Conservation (phyloP, 2,329 filamentous ascomycete species). For the Xylariaceae sp. region DNA sequence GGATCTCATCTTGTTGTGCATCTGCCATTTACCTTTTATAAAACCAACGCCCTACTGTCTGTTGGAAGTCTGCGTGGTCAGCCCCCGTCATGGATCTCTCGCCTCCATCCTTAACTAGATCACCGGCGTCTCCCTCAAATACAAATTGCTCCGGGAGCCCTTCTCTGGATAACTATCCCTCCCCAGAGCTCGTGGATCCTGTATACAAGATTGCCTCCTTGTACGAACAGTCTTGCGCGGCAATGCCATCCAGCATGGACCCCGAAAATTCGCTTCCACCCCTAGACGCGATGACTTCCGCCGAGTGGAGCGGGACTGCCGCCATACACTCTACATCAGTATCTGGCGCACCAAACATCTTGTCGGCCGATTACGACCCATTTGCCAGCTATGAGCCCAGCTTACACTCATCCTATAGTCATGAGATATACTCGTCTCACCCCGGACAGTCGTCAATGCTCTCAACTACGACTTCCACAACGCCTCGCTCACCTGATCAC, state of each 20-base stretch:
- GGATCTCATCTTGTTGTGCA: constrained; percentile 17
- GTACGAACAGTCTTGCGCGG: constrained; percentile 46
- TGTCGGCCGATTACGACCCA: constrained; percentile 54
- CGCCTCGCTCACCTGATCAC: constrained; percentile 38
- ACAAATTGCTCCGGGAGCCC: constrained; percentile 48
- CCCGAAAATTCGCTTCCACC: constrained; percentile 42
- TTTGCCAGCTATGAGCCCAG: constrained; percentile 51
- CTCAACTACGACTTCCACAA: constrained; percentile 32
- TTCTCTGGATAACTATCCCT: constrained; percentile 47
- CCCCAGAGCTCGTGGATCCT: constrained; percentile 47
- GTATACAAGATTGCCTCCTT: constrained; percentile 48
- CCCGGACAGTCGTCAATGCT: constrained; percentile 37
- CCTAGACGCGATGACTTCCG: constrained; percentile 45
- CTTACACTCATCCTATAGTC: constrained; percentile 47
- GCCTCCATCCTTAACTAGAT: constrained; percentile 51
- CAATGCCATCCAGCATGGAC: constrained; percentile 41
- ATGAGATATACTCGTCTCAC: constrained; percentile 50
- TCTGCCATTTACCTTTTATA: constrained; percentile 16
- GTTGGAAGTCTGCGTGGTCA: constrained; percentile 25
- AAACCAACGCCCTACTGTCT: constrained; percentile 18
- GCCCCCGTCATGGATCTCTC: constrained; percentile 50
- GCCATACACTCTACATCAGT: constrained; percentile 45
- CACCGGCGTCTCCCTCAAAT: constrained; percentile 47
- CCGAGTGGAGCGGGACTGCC: constrained; percentile 47
- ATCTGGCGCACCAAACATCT: constrained; percentile 47